These are phyloP conservation scores for Paramecium octaurelia DNA, from an alignment of 73 alveolate genomes.

Conservation along the genomic window DNA sequence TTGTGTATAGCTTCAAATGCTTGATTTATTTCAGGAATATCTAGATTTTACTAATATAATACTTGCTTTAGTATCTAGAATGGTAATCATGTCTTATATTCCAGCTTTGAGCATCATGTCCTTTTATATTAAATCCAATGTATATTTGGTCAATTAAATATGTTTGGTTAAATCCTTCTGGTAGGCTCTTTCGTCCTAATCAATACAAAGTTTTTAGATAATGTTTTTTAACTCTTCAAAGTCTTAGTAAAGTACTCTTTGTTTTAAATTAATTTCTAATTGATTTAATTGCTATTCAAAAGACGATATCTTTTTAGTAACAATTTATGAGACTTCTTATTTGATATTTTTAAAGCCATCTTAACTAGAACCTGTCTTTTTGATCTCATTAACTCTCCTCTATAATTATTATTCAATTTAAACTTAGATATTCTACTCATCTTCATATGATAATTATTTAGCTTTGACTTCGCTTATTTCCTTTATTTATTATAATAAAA, in stretches of 20 bases:
- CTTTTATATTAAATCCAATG: constrained; percentile 55
- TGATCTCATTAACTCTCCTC: constrained; percentile 52
- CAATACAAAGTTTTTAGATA: constrained; percentile 31
- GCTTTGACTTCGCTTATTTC: constrained; percentile 36
- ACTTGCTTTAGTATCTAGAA: constrained; percentile 61
- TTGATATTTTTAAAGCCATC: constrained; percentile 48
- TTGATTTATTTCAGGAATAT: constrained; percentile 82
- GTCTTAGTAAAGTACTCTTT: constrained; percentile 10
- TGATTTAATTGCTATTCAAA: constrained; percentile 2
- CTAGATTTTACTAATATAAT: background rate
- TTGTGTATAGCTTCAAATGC: constrained; percentile 78
- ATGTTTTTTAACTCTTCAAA: constrained; percentile 38
- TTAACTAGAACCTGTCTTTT: constrained; percentile 60
- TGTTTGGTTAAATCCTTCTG: constrained; percentile 46
- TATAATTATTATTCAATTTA: constrained; percentile 37
- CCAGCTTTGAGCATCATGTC: constrained; percentile 53
- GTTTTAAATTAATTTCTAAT: background rate
- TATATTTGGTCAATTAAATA: constrained; percentile 52
- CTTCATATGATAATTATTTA: constrained; percentile 29
- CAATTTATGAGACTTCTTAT: background rate
- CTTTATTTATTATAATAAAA: background rate
- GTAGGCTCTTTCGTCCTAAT: constrained; percentile 47
- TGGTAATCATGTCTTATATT: constrained; percentile 42
- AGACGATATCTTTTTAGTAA: background rate
- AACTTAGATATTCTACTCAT: background rate